Evolutionary conservation across 1,139 yeast genomes (phyloP), one percentile per base, ranked within the genome.

Genomic region (Taphrina pruni): DNA sequence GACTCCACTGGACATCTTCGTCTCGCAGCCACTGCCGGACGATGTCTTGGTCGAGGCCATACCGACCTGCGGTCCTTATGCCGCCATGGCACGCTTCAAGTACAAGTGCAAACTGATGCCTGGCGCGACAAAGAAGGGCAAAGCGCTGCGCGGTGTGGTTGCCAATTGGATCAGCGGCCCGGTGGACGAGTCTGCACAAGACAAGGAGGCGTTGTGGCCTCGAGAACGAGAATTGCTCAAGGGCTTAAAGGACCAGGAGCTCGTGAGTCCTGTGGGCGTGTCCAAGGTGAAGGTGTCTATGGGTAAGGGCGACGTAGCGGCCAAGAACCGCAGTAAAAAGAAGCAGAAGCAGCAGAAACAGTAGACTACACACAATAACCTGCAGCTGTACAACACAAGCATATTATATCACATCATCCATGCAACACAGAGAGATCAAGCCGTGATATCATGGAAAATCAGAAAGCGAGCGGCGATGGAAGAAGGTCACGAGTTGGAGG

Each of bases 51-150:
- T 88, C 14, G 90, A 87, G 65, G 86, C 89, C 7, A 85, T 94
- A 8, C 97, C 98, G 0, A 87, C 90, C 9, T 93, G 92, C 82
- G 98, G 94, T 0, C 99, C 99, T 0, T 95, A 97, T 97, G 79
- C 85, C 12, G 84, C 97, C 0, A 79, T 94, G 74, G 84, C 82
- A 72, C 88, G 88, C 77, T 85, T 84, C 79, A 88, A 90, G 77
- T 92, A 89, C 79, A 92, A 91, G 77, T 88, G 90, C 51, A 93
- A 94, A 78, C 79, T 94, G 54, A 91, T 87, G 73, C 95, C 96
- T 0, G 99, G 99, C 0, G 82, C 84, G 56, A 87, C 88, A 38
- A 94, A 95, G 78, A 94, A 93, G 78, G 97, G 97, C 1, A 94
- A 94, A 76, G 88, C 95, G 0, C 82, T 91, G 84, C 84, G 70